Evolutionary conservation across 345 rosid species (phyloP), one percentile per base, ranked within the genome.

Genomic region (Acer negundo): DNA sequence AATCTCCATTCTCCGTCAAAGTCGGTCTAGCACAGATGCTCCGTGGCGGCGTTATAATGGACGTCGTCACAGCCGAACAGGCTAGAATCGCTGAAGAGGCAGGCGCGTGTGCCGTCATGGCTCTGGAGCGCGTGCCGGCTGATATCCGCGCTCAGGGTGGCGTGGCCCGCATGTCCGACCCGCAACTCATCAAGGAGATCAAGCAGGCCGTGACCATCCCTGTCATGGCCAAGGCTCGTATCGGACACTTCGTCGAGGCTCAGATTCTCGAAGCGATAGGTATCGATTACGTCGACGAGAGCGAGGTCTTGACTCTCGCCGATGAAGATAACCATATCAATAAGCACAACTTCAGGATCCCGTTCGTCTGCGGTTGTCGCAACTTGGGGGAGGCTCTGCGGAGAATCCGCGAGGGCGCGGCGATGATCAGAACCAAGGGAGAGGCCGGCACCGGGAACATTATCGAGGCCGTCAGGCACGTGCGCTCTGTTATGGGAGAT

Each of bases 11-110:
- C 89, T 90, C 97, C 69, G 93, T 89, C 2, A 92, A 92, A 84
- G 98, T 93, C 1, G 97, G 97, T 17, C 77, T 92, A 15, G 97
- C 94, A 47, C 94, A 92, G 88, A 92, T 92, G 94, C 94, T 92
- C 79, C 97, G 97, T 0, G 94, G 94, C 7, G 97, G 97, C 17
- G 94, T 90, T 9, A 90, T 92, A 74, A 90, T 92, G 94, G 94
- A 90, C 76, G 97, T 92, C n/a, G 91, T 90, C 80, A 90, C 72
- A 78, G 79, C 94, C 20, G 93, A 92, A 44, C 94, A 92, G 65
- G 97, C 97, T 19, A 87, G 93, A 9, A 67, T 92, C 77, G 97
- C 97, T 6, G 94, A 92, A 76, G 91, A 89, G 75, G 95, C 93
- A 7, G 93, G 93, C 4, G 93, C 94, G 1, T 90, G 91, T 77